Conservation (phyloP, 2,329 filamentous ascomycete species). For the Verticillium nubilum region DNA sequence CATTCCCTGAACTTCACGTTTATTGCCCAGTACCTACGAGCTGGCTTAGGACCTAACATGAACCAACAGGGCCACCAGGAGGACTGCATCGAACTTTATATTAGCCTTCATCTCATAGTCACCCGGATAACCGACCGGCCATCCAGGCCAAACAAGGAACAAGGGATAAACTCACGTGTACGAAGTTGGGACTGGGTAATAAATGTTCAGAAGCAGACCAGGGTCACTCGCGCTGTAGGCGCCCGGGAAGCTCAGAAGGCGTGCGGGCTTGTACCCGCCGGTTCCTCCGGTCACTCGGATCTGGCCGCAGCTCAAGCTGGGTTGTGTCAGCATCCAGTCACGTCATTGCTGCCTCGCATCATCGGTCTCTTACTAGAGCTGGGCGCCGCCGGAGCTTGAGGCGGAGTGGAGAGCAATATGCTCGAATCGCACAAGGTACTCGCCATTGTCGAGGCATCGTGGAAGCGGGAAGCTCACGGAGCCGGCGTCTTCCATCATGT, state of each 20-base stretch:
- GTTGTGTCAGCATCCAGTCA: background rate
- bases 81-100: background rate
- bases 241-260: slow-evolving; percentile 33
- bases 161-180: slow-evolving; percentile 23
- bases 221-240: slow-evolving; percentile 34
- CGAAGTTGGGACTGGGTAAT: slow-evolving; percentile 32
- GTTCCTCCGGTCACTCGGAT: slow-evolving; percentile 34
- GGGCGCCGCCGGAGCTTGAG: slow-evolving; percentile 32
- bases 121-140: no score
- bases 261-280: slow-evolving; percentile 29
- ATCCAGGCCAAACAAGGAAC: no score
- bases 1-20: no score
- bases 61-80: background rate
- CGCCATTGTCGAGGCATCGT: slow-evolving; percentile 36
- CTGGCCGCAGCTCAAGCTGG: slow-evolving; percentile 25
- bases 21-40: no score
- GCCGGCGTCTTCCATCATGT: background rate
- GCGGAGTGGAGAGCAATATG: slow-evolving; percentile 42
- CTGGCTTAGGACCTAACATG: no score
- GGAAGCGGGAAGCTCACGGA: slow-evolving; percentile 34
- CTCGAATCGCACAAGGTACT: slow-evolving; percentile 43
- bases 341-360: no score
- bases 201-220: slow-evolving; percentile 37
- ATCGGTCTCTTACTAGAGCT: slow-evolving; percentile 27
- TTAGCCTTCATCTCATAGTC: background rate